Evolutionary conservation across 495 filamentous ascomycete species (phyloP).

Genomic region (Geoglossum glabrum): DNA sequence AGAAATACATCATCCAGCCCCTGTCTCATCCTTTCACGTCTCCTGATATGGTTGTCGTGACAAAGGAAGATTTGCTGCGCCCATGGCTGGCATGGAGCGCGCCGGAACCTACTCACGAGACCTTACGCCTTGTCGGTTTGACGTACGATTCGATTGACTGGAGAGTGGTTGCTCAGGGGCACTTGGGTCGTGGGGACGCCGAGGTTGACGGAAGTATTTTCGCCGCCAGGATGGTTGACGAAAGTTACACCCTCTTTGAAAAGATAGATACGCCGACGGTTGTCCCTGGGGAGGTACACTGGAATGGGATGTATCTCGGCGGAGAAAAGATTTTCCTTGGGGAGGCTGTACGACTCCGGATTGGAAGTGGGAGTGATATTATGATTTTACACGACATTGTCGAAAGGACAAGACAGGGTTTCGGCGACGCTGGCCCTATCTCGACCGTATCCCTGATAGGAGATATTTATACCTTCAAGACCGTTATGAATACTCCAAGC

Average conservation of each 20-base stretch:
- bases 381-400: conserved; percentile 27
- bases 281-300: conserved; percentile 23
- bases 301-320: conserved; percentile 39
- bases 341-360: conserved; percentile 30
- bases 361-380: conserved; percentile 25
- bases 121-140: conserved; percentile 9
- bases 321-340: conserved; percentile 42
- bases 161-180: conserved; percentile 21
- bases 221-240: conserved; percentile 35
- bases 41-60: conserved; percentile 18
- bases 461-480: conserved; percentile 27
- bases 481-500: conserved; percentile 14
- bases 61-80: conserved; percentile 22
- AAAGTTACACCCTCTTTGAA: conserved; percentile 32
- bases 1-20: conserved; percentile 28
- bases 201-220: conserved; percentile 42
- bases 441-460: conserved; percentile 19
- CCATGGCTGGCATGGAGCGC: conserved; percentile 47
- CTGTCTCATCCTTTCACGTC: conserved; percentile 27
- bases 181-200: conserved; percentile 24
- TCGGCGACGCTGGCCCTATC: background rate
- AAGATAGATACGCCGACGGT: conserved; percentile 17
- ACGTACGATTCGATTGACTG: conserved; percentile 32
- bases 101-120: conserved; percentile 19
- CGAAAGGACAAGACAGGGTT: conserved; percentile 14